These are phyloP conservation scores for Lachnellula arida DNA, from an alignment of 2,329 filamentous ascomycete genomes.

Conservation along the genomic window DNA sequence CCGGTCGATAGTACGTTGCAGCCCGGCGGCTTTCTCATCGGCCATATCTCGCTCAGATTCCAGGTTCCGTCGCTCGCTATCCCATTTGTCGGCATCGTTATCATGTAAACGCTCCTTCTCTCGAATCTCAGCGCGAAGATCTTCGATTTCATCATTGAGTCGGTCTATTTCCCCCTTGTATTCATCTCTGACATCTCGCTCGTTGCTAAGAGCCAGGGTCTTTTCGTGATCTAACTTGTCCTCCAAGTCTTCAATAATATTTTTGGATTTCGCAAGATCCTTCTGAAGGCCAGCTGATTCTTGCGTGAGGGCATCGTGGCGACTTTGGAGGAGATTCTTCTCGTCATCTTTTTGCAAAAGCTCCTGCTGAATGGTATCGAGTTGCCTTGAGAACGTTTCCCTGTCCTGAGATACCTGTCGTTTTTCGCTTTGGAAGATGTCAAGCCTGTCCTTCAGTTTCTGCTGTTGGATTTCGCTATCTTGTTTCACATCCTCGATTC, in stretches of 20 bases:
- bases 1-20: conserved; percentile 67
- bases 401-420: conserved; percentile 7
- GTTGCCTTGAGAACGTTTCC: conserved; percentile 27
- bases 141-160: conserved; percentile 46
- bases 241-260: conserved; percentile 43
- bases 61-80: conserved; percentile 59
- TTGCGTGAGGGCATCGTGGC: conserved; percentile 60
- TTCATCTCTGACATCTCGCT: conserved; percentile 53
- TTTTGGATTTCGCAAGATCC: conserved; percentile 49
- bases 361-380: conserved; percentile 55
- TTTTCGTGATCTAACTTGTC: conserved; percentile 42
- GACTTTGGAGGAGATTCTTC: conserved; percentile 64
- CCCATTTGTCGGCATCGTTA: conserved; percentile 69
- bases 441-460: conserved; percentile 37
- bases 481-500: conserved; percentile 34
- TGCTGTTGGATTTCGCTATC: conserved; percentile 29
- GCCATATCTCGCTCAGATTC: conserved; percentile 62
- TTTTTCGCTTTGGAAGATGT: conserved; percentile 28
- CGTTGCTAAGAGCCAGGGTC: conserved; percentile 42
- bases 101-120: conserved; percentile 68
- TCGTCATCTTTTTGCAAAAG: conserved; percentile 56
- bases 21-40: conserved; percentile 61
- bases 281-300: conserved; percentile 64
- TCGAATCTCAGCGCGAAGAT: conserved; percentile 54
- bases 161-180: conserved; percentile 51